These are phyloP conservation scores for Elsinoe arachidis DNA, from an alignment of 2,329 filamentous ascomycete species.

Conservation along the genomic window DNA sequence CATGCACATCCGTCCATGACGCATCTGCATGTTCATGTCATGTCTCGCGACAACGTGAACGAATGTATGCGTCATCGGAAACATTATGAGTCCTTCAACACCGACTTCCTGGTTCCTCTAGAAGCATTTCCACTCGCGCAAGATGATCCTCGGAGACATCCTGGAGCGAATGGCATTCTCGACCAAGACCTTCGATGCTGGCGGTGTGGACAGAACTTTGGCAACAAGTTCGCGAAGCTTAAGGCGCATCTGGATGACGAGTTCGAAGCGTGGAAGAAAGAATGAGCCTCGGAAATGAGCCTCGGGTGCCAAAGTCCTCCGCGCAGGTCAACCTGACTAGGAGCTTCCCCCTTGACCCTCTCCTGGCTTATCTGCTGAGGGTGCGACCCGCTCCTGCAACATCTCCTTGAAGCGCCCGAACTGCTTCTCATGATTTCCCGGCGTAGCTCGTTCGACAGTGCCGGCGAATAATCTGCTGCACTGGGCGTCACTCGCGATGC, in stretches of 20 bases:
- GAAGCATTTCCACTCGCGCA: conserved; percentile 67
- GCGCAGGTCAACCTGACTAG: conserved; percentile 4
- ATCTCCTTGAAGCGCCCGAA: conserved; percentile 25
- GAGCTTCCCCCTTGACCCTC: background rate
- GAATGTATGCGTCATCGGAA: conserved; percentile 65
- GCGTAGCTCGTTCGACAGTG: conserved; percentile 28
- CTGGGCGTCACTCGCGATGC: conserved; percentile 26
- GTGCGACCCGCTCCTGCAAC: conserved; percentile 12
- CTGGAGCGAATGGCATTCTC: conserved; percentile 51
- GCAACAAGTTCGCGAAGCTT: conserved; percentile 61
- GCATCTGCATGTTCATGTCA: conserved; percentile 81
- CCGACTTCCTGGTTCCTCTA: conserved; percentile 70
- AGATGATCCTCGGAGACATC: conserved; percentile 55
- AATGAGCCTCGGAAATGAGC: conserved; percentile 44
- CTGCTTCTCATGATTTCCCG: conserved; percentile 25
- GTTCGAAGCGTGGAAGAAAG: conserved; percentile 64
- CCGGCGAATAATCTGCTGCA: conserved; percentile 25
- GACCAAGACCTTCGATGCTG: conserved; percentile 66
- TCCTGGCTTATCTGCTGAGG: background rate
- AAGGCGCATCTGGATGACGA: conserved; percentile 70
- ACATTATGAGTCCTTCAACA: conserved; percentile 89
- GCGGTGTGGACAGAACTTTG: conserved; percentile 69
- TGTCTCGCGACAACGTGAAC: conserved; percentile 71
- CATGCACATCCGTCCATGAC: conserved; percentile 88
- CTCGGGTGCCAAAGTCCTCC: background rate